Percentiles rank a stretch among this genome's conserved stretches.
phyloP scores from a whole-genome alignment of 2,329 filamentous ascomycete species.

The Beauveria brongniartii region DNA sequence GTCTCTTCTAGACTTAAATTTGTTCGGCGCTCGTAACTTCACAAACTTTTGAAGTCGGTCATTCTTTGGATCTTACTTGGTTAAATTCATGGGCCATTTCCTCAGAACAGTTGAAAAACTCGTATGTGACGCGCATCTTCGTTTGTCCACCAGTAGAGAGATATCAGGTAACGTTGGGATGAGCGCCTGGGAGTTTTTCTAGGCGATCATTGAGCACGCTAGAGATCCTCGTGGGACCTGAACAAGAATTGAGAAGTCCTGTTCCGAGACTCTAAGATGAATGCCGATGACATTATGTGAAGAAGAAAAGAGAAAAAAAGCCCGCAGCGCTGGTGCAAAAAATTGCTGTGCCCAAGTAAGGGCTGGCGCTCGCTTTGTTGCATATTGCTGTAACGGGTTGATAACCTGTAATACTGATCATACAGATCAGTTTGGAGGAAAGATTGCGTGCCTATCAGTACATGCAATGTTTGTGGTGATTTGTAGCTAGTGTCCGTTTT shows the following conservation, averaged over 20 bases:
- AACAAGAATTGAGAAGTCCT: conserved; percentile 83
- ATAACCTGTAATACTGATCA: not conserved
- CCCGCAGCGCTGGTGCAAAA: conserved; percentile 1
- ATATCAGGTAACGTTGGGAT: conserved; percentile 57
- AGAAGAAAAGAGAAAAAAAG: conserved; percentile 38
- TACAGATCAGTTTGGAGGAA: not conserved
- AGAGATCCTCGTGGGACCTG: conserved; percentile 74
- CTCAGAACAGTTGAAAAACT: not conserved
- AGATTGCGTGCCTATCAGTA: too few species aligned
- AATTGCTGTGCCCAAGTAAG: conserved; percentile 19
- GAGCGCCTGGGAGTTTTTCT: conserved; percentile 65
- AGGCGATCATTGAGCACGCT: conserved; percentile 97
- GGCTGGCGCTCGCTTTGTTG: conserved; percentile 16
- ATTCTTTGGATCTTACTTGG: too few species aligned
- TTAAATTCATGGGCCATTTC: not conserved
- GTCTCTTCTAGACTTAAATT: too few species aligned
- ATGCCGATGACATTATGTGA: conserved; percentile 73
- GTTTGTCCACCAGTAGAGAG: conserved; percentile 37
- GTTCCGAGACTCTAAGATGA: conserved; percentile 99
- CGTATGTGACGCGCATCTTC: conserved; percentile 38
- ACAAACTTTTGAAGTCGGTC: too few species aligned
- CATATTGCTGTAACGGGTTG: conserved; percentile 17
- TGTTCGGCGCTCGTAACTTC: too few species aligned
- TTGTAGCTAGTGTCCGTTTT: too few species aligned
- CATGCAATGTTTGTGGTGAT: too few species aligned